phyloP scores from a whole-genome alignment of 2,329 filamentous ascomycete species.

The Ophiostoma piceae region DNA sequence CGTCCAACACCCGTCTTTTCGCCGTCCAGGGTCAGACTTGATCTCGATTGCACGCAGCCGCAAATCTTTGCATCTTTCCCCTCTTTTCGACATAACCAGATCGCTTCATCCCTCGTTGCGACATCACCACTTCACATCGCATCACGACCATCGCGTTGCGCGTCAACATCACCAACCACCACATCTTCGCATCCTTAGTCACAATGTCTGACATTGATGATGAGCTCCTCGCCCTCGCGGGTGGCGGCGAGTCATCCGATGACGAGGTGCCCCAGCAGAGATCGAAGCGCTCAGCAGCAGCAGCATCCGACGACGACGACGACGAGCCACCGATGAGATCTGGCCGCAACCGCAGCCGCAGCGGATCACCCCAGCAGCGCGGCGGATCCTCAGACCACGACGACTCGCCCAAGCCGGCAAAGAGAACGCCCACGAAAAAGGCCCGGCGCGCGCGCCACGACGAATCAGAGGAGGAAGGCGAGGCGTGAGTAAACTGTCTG shows the following conservation, averaged over 20 bases:
- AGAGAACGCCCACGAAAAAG: slow-evolving; percentile 42
- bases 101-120: neutral
- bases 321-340: slow-evolving; percentile 48
- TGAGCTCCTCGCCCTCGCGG: slow-evolving; percentile 87
- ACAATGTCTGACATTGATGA: slow-evolving; percentile 87
- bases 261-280: slow-evolving; percentile 46
- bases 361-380: slow-evolving; percentile 47
- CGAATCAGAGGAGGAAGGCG: slow-evolving; percentile 69
- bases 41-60: neutral
- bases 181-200: neutral
- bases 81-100: neutral
- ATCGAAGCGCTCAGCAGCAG: slow-evolving; percentile 53
- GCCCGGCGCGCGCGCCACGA: slow-evolving; percentile 47
- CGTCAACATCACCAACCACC: neutral
- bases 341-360: slow-evolving; percentile 49
- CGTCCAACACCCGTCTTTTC: neutral
- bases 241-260: slow-evolving; percentile 61
- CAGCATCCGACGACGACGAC: slow-evolving; percentile 61
- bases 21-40: neutral
- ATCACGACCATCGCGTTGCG: neutral
- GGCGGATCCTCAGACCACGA: slow-evolving; percentile 39
- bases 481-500: slow-evolving; percentile 58
- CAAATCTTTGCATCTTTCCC: neutral
- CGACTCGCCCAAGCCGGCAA: slow-evolving; percentile 32
- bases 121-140: neutral